Evolutionary conservation across 768 basidiomycete genomes (phyloP), one percentile per base, ranked within the genome.

Genomic region (Boletus rubroflammeus): DNA sequence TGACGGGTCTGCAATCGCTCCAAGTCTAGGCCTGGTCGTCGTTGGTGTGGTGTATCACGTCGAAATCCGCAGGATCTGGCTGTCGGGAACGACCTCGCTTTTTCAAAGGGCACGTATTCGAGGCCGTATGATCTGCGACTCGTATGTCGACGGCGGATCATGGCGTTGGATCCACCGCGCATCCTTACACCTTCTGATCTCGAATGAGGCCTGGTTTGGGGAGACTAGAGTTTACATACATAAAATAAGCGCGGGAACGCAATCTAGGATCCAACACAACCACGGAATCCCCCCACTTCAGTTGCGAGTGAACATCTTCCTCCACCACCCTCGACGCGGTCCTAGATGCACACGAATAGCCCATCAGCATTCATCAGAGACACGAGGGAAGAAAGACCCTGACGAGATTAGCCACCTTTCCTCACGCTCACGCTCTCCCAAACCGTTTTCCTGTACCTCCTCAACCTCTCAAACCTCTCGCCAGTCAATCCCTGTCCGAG

Each of bases 361-460:
- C n/a, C 7, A 26, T 55, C 23, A 34, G 40, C 26, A 21, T 25
- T 36, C 29, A 28, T 19, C 15, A 25, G 5, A 39, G 42, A 28
- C 14, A 6, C 13, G 10, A 34, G 15, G 5, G 14, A 40, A 32
- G 29, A 1, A 32, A 41, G 5, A 6, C 11, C 2, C 50, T 55
- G 28, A 56, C 47, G 7, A 56, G 26, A 51, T 51, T 51, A 3
- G 40, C 0, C 35, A 45, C 43, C 49, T 50, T 58, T 48, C 35
- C 38, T 50, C 35, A 59, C 45, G 19, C 56, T 59, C 52, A 44
- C 49, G 62, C 83, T 74, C 5, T 66, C 74, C 59, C 74, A 75
- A 34, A 84, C 49, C 31, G 75, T 78, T 7, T 68, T 64, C 25
- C 68, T 71, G 58, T 86, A 87, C 62, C 76, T 70, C 54, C 71